Conservation (phyloP, 768 basidiomycete genomes). For the Favolaschia claudopus region DNA sequence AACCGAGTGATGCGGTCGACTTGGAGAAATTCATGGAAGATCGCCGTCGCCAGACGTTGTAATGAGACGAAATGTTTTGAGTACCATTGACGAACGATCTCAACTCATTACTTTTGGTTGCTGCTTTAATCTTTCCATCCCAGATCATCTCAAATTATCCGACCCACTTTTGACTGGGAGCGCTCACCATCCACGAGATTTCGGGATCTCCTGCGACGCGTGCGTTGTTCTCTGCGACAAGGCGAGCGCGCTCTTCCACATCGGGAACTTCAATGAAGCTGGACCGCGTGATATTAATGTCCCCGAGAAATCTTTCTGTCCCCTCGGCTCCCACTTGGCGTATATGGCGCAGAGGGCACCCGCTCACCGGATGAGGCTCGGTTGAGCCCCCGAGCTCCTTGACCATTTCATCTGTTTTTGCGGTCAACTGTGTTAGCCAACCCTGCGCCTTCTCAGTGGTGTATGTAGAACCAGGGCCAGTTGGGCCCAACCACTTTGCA, state of each 20-base stretch:
- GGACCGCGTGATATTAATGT: constrained; percentile 37
- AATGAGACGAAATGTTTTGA: no score
- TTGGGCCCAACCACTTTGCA: not conserved
- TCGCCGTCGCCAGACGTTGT: no score
- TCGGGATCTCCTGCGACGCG: constrained; percentile 49
- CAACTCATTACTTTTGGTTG: no score
- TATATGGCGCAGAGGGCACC: constrained; percentile 48
- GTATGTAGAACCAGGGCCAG: not conserved
- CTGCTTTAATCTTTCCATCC: no score
- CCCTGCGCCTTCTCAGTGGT: not conserved
- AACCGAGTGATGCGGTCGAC: no score
- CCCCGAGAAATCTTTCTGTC: constrained; percentile 51
- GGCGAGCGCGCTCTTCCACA: constrained; percentile 37
- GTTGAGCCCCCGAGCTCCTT: not conserved
- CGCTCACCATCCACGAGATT: constrained; percentile 60
- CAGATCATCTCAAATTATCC: no score
- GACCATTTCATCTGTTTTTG: not conserved
- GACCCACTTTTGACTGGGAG: no score
- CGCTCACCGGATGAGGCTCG: constrained; percentile 31
- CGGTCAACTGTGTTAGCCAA: not conserved
- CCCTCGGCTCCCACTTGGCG: constrained; percentile 55
- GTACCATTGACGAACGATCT: no score
- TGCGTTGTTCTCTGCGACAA: constrained; percentile 43
- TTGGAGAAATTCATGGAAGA: no score
- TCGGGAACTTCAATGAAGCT: constrained; percentile 36